Conservation (phyloP, 2,329 filamentous ascomycete genomes). For the Byssothecium circinans region DNA sequence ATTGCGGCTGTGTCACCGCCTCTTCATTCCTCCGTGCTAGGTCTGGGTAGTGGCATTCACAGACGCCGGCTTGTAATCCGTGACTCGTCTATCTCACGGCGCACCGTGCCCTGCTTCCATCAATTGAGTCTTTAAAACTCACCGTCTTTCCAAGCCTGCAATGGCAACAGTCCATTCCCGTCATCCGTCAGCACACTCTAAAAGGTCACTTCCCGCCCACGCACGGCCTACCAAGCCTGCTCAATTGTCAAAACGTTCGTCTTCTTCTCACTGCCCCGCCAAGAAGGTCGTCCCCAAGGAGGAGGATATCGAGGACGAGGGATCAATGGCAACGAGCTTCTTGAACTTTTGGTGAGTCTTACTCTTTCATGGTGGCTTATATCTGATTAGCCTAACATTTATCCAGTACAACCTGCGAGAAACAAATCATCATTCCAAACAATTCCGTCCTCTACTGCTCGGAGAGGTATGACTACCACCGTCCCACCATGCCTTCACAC, state of each 20-base stretch:
- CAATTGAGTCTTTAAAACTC: conserved; percentile 39
- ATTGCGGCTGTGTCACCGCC: conserved; percentile 43
- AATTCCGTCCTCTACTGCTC: conserved; percentile 66
- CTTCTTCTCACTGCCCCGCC: conserved; percentile 30
- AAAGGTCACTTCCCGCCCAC: conserved; percentile 40
- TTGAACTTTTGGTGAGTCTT: conserved; percentile 54
- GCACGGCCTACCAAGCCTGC: conserved; percentile 38
- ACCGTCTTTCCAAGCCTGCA: conserved; percentile 34
- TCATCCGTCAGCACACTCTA: conserved; percentile 38
- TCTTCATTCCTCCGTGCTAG: neutral
- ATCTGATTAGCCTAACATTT: neutral
- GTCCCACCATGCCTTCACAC: conserved; percentile 3
- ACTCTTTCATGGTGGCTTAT: neutral
- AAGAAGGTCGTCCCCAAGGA: conserved; percentile 35
- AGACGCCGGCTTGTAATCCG: conserved; percentile 7
- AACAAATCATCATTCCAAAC: conserved; percentile 64
- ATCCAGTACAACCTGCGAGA: conserved; percentile 64
- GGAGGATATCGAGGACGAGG: conserved; percentile 47
- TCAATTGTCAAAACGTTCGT: conserved; percentile 36
- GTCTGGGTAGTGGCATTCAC: neutral
- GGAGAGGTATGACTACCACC: conserved; percentile 54
- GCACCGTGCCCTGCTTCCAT: conserved; percentile 33
- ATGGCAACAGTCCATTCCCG: conserved; percentile 41
- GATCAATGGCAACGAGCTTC: conserved; percentile 55
- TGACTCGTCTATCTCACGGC: conserved; percentile 17